A percentile compares a stretch with the other conserved stretches of the same genome.
These are phyloP conservation scores for Termitomyces eurrhizus DNA, from an alignment of 768 basidiomycete species.

Conservation along the genomic window DNA sequence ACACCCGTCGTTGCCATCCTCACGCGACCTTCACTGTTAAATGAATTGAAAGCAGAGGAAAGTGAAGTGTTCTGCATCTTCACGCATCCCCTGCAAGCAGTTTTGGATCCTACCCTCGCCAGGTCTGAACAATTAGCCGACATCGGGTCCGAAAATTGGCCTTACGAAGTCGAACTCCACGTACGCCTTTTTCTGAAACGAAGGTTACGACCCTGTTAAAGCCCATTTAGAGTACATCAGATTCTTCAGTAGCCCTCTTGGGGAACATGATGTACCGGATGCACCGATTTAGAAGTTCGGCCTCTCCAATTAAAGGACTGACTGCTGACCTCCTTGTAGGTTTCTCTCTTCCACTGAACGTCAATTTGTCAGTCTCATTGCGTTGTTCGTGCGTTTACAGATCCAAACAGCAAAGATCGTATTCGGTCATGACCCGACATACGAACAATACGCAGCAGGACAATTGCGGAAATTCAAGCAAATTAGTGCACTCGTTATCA, in stretches of 20 bases:
- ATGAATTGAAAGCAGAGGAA: slow-evolving; percentile 47
- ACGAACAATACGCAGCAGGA: slow-evolving; percentile 53
- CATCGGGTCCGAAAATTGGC: slow-evolving; percentile 71
- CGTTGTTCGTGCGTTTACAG: slow-evolving; percentile 26
- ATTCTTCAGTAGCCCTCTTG: slow-evolving; percentile 44
- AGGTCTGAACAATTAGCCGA: slow-evolving; percentile 46
- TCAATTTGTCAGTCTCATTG: neutral
- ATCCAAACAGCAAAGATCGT: slow-evolving; percentile 68
- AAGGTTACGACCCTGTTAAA: neutral
- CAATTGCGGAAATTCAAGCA: slow-evolving; percentile 35
- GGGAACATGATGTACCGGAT: slow-evolving; percentile 62
- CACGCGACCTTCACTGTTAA: slow-evolving; percentile 48
- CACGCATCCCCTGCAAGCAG: slow-evolving; percentile 69
- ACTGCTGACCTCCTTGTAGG: slow-evolving; percentile 80
- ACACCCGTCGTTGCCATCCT: slow-evolving; percentile 77
- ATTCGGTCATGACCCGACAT: slow-evolving; percentile 46
- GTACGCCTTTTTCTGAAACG: slow-evolving; percentile 32
- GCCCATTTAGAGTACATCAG: slow-evolving; percentile 49
- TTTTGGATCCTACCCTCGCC: slow-evolving; percentile 57
- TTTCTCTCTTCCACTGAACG: neutral
- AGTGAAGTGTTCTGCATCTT: slow-evolving; percentile 81
- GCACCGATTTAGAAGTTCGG: slow-evolving; percentile 77
- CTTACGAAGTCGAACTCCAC: slow-evolving; percentile 67
- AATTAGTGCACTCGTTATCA: slow-evolving; percentile 10
- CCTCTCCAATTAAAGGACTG: slow-evolving; percentile 80